Percentiles rank a stretch among this genome's conserved stretches.
phyloP scores from a whole-genome alignment of 2,329 filamentous ascomycete genomes.

The Fusarium sp. region DNA sequence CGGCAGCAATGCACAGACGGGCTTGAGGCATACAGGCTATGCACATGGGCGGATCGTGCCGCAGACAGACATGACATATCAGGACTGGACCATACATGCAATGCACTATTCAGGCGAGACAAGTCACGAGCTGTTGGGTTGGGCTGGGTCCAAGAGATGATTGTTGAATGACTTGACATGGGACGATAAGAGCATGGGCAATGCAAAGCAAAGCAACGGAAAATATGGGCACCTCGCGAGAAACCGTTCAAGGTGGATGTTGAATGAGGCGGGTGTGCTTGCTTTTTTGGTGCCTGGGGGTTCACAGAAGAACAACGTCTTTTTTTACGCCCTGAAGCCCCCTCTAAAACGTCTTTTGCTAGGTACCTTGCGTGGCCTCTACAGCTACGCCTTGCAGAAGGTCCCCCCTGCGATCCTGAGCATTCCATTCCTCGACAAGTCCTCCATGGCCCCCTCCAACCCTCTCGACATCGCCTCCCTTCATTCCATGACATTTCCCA shows the following conservation, averaged over 20 bases:
- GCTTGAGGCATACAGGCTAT: constrained; percentile 16
- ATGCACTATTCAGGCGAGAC: constrained; percentile 29
- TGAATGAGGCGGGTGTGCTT: neutral
- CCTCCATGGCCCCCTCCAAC: constrained; percentile 26
- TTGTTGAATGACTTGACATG: neutral
- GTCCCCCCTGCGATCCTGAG: constrained; percentile 32
- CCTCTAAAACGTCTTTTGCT: constrained; percentile 20
- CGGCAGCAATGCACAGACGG: constrained; percentile 17
- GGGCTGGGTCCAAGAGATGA: neutral
- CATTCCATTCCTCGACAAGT: constrained; percentile 37
- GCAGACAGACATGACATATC: constrained; percentile 1
- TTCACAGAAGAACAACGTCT: constrained; percentile 2
- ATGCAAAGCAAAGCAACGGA: neutral
- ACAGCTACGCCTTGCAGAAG: constrained; percentile 26
- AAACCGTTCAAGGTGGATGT: neutral
- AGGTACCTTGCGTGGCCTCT: neutral
- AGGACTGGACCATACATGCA: neutral
- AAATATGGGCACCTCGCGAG: neutral
- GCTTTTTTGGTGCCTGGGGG: neutral
- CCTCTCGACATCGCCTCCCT: constrained; percentile 38
- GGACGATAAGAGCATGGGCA: constrained; percentile 3
- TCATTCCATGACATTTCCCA: constrained; percentile 43
- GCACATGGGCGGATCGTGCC: constrained; percentile 26
- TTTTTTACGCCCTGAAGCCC: constrained; percentile 6
- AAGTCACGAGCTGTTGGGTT: constrained; percentile 1